phyloP scores from a whole-genome alignment of 2,329 filamentous ascomycete species.

The Rhinocladiella mackenziei region DNA sequence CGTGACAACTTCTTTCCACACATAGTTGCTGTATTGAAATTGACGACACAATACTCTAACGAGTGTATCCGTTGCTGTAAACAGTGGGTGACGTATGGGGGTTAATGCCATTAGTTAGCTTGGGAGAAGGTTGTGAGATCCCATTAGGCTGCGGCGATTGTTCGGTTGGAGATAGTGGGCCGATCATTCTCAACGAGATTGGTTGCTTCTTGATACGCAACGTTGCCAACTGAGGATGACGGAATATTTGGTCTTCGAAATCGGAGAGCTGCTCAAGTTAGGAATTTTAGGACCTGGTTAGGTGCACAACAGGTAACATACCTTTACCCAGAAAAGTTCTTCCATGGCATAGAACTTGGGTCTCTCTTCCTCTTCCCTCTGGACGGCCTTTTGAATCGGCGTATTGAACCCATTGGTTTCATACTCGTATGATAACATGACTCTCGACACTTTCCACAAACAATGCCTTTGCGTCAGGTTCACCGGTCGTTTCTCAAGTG shows the following conservation, averaged over 20 bases:
- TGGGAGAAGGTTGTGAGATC: constrained; percentile 4
- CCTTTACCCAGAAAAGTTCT: constrained; percentile 50
- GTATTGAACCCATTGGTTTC: constrained; percentile 37
- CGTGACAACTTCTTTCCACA: neutral
- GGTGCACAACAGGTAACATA: constrained; percentile 30
- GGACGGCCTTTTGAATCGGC: constrained; percentile 39
- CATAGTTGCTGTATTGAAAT: neutral
- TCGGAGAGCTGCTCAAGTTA: constrained; percentile 41
- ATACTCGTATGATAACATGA: constrained; percentile 44
- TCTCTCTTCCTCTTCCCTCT: constrained; percentile 42
- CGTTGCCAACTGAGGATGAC: constrained; percentile 42
- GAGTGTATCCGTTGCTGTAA: constrained; percentile 18
- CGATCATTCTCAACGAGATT: constrained; percentile 20
- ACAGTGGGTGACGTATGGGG: constrained; percentile 11
- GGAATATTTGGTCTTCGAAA: constrained; percentile 48
- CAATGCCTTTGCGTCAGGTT: constrained; percentile 43
- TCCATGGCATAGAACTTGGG: constrained; percentile 49
- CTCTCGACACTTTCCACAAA: constrained; percentile 46
- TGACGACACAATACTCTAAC: constrained; percentile 6
- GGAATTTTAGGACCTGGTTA: neutral
- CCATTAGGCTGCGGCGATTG: constrained; percentile 15
- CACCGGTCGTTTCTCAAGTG: constrained; percentile 41
- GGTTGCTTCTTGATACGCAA: constrained; percentile 18
- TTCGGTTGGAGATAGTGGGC: neutral
- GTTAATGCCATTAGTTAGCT: constrained; percentile 19